These are phyloP conservation scores for Acorus calamus DNA, from an alignment of 106 monocot species.

Conservation along the genomic window DNA sequence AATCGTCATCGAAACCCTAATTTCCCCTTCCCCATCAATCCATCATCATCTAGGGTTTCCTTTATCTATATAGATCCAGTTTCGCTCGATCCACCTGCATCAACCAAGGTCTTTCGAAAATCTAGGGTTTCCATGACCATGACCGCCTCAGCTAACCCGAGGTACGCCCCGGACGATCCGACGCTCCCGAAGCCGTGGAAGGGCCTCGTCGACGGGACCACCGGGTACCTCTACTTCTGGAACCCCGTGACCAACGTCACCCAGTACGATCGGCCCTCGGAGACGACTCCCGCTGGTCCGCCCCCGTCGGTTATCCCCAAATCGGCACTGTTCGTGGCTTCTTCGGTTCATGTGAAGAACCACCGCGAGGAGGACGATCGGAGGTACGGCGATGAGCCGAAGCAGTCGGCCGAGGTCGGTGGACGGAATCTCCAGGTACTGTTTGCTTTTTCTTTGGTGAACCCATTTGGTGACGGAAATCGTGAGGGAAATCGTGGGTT, in stretches of 20 bases:
- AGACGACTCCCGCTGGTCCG: neutral
- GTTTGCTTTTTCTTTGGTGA: too few species aligned
- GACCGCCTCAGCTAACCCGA: constrained; percentile 12
- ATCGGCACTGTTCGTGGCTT: too few species aligned
- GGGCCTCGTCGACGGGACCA: constrained; percentile 34
- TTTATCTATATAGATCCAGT: too few species aligned
- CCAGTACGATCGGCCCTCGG: constrained; percentile 35
- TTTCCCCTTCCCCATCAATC: too few species aligned
- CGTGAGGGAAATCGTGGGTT: constrained; percentile 7
- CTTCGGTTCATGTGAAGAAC: neutral
- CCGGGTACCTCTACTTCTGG: constrained; percentile 48
- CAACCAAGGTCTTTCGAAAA: neutral
- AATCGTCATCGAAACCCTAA: too few species aligned
- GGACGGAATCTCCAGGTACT: too few species aligned
- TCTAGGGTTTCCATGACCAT: too few species aligned
- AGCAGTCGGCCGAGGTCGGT: too few species aligned
- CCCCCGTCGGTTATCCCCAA: neutral
- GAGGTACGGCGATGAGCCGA: too few species aligned
- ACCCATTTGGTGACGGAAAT: constrained; percentile 2
- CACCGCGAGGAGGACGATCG: too few species aligned
- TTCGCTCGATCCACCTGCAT: too few species aligned
- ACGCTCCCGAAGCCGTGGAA: constrained; percentile 46
- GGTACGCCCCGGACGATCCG: constrained; percentile 43
- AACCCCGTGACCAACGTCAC: constrained; percentile 45
- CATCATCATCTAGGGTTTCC: too few species aligned